Evolutionary conservation across 2,329 filamentous ascomycete species (phyloP), one percentile per base, ranked within the genome.

Genomic region (Ophiocordyceps camponoti-saundersi): DNA sequence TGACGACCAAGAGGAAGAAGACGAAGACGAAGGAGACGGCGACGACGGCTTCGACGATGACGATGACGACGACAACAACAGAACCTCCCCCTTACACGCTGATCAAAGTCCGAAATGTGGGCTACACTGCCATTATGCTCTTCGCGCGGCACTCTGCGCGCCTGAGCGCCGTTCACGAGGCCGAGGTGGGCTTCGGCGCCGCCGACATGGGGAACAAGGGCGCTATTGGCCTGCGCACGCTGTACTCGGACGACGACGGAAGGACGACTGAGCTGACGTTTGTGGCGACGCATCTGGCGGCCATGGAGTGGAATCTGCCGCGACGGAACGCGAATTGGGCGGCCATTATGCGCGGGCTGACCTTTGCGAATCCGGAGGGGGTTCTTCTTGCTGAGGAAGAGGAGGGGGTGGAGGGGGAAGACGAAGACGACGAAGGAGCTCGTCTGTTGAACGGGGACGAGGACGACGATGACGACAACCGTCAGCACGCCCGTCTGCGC

Each of bases 121-220:
- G 92, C 53, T 87, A 95, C 80, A 96, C 89, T 0, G 88, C 76
- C 22, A 76, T 96, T 45, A 77, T 96, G 71, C 72, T 95, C 18
- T 95, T 95, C 60, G 83, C 81, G 20, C 78, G 78, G 48, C 71
- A 81, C 41, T 69, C 74, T 0, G 63, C 71, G 10, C 69, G 73
- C 22, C 68, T 95, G 46, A 66, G 68, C 46, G 69, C 75, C 56
- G 67, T 92, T n/a, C 75, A 86, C 52, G 80, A 77, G n/a, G 86
- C 83, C 2, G 85, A 84, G 46, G 82, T 88, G 2, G 89, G 92
- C 0, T 83, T 95, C 44, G 92, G 92, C 0, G 63, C 88, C 1
- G 81, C 80, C 48, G 82, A 90, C 45, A 92, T 95, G 82, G 92
- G 88, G 16, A 95, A 95, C 63, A 98, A 98, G 65, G 92, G 90